Conservation (phyloP, 805 yeast genomes). For the Millerozyma acaciae region DNA sequence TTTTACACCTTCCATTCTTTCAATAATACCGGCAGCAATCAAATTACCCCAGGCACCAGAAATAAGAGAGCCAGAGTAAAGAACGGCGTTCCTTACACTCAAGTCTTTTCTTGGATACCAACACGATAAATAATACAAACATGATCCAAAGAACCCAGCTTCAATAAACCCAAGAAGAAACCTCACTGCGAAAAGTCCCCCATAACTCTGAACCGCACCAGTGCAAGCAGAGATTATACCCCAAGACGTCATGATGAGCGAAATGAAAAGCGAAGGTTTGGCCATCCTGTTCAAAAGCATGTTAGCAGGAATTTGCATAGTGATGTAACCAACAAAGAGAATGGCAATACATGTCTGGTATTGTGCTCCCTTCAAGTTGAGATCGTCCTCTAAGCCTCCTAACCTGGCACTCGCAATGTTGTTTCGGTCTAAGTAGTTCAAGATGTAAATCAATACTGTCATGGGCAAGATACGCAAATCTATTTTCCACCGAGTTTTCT, state of each 20-base stretch:
- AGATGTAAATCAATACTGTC: constrained; percentile 47
- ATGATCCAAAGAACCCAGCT: constrained; percentile 47
- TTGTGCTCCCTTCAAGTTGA: constrained; percentile 38
- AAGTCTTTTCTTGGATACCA: constrained; percentile 54
- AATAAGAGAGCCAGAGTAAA: constrained; percentile 48
- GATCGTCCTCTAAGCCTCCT: constrained; percentile 45
- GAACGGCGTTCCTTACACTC: constrained; percentile 46
- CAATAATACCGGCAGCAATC: constrained; percentile 51
- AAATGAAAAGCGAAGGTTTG: constrained; percentile 48
- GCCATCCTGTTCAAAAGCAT: constrained; percentile 44
- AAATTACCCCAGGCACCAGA: constrained; percentile 55
- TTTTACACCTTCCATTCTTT: constrained; percentile 34
- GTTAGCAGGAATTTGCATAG: constrained; percentile 48
- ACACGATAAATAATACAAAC: constrained; percentile 47
- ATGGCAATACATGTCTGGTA: constrained; percentile 52
- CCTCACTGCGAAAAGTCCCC: constrained; percentile 44
- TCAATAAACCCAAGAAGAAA: constrained; percentile 45
- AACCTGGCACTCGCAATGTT: constrained; percentile 53
- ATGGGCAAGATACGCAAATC: constrained; percentile 50
- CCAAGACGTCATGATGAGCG: constrained; percentile 48
- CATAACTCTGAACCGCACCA: constrained; percentile 43
- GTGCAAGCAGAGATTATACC: constrained; percentile 47
- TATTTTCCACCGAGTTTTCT: constrained; percentile 41
- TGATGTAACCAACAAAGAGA: constrained; percentile 46
- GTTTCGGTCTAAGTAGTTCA: constrained; percentile 50